A percentile compares a stretch with the other conserved stretches of the same genome.
Evolutionary conservation across 495 filamentous ascomycete genomes (phyloP).

Genomic region (Penicillium arizonense): DNA sequence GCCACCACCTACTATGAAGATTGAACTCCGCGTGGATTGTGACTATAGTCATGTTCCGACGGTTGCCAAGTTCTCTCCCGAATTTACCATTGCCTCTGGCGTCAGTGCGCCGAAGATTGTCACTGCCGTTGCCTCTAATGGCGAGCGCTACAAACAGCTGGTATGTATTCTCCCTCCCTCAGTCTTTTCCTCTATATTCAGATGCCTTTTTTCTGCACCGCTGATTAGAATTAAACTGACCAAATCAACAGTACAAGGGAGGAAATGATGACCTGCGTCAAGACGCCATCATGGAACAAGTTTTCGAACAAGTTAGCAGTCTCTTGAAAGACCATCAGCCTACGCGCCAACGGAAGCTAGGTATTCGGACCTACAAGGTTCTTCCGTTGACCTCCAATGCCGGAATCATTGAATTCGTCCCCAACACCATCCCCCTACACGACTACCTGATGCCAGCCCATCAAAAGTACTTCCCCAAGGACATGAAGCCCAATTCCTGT

Average conservation of each 20-base stretch:
- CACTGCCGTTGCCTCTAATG: constrained; percentile 72
- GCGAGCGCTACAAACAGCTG: constrained; percentile 77
- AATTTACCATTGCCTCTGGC: constrained; percentile 82
- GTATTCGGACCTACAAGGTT: constrained; percentile 94
- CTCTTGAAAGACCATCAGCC: constrained; percentile 80
- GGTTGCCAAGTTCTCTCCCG: constrained; percentile 63
- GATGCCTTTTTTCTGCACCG: too few relatives aligned
- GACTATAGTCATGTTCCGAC: constrained; percentile 76
- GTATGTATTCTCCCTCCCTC: constrained; percentile 41
- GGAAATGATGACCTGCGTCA: constrained; percentile 96
- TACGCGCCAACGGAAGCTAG: constrained; percentile 83
- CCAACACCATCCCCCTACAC: constrained; percentile 84
- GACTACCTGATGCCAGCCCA: constrained; percentile 92
- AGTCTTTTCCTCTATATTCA: background rate
- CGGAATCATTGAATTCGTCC: constrained; percentile 97
- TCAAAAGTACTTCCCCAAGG: constrained; percentile 78
- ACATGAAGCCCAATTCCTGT: constrained; percentile 70
- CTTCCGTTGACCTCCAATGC: constrained; percentile 77
- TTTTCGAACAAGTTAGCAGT: constrained; percentile 92
- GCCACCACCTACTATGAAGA: constrained; percentile 86
- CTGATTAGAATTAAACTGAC: constrained; percentile 1
- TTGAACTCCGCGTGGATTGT: constrained; percentile 66
- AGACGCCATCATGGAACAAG: constrained; percentile 99
- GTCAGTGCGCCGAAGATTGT: constrained; percentile 91
- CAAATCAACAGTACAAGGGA: constrained; percentile 67